Evolutionary conservation across 805 yeast genomes (phyloP).

Genomic region (Ogataea chonburiensis): DNA sequence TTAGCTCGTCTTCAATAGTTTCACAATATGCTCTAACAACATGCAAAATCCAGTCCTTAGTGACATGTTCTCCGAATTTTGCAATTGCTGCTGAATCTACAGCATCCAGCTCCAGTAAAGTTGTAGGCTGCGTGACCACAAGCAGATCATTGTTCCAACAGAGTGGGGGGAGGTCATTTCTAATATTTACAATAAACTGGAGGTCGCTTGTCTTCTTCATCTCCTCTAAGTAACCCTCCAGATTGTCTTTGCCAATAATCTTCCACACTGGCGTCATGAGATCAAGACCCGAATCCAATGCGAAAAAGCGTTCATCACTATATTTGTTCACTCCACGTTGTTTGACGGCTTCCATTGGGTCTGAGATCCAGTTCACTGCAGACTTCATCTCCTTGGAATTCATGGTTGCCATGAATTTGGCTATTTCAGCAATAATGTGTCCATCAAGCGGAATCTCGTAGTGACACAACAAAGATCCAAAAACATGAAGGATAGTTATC

Average conservation of each 20-base stretch:
- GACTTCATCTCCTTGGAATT: slow-evolving; percentile 68
- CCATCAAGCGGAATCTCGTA: slow-evolving; percentile 46
- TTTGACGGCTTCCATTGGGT: slow-evolving; percentile 38
- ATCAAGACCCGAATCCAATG: slow-evolving; percentile 32
- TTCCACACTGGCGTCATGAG: slow-evolving; percentile 13
- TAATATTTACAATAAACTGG: slow-evolving; percentile 55
- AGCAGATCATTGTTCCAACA: slow-evolving; percentile 65
- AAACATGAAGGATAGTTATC: slow-evolving; percentile 46
- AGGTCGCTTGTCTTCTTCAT: slow-evolving; percentile 48
- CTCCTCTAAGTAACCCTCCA: slow-evolving; percentile 47
- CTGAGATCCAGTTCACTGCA: slow-evolving; percentile 58
- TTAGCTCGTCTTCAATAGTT: slow-evolving; percentile 57
- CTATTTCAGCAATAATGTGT: slow-evolving; percentile 43
- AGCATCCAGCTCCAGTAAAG: slow-evolving; percentile 34
- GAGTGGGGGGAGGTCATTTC: slow-evolving; percentile 61
- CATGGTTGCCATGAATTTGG: slow-evolving; percentile 49
- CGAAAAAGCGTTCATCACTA: slow-evolving; percentile 41
- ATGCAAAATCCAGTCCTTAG: slow-evolving; percentile 56
- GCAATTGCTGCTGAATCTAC: slow-evolving; percentile 44
- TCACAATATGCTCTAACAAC: slow-evolving; percentile 44
- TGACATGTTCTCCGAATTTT: slow-evolving; percentile 44
- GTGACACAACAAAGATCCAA: slow-evolving; percentile 53
- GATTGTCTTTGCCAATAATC: slow-evolving; percentile 21
- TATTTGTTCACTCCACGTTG: slow-evolving; percentile 33
- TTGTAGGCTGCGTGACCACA: slow-evolving; percentile 40